These are phyloP conservation scores for Puccinia novopanici DNA, from an alignment of 1,284 basidiomycete genomes.

Conservation along the genomic window DNA sequence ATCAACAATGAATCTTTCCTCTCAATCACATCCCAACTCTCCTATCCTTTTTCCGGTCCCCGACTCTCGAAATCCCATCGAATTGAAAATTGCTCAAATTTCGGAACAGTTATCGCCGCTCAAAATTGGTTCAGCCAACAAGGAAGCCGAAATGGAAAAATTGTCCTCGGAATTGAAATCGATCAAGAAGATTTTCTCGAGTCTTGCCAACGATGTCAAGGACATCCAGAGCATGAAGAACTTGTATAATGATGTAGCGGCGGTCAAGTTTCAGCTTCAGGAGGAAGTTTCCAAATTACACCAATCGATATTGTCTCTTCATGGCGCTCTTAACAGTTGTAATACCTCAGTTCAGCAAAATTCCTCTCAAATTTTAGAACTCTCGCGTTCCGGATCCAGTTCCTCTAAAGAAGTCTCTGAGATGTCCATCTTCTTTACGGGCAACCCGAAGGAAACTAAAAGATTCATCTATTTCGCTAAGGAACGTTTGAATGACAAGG, in stretches of 20 bases:
- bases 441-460: background rate
- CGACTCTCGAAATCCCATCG: background rate
- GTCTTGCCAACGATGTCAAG: background rate
- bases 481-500: too few relatives aligned
- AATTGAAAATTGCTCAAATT: background rate
- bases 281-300: background rate
- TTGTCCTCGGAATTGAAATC: background rate
- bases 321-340: background rate
- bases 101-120: background rate
- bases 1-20: too few relatives aligned
- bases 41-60: background rate
- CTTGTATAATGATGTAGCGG: background rate
- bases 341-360: background rate
- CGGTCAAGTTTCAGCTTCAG: background rate
- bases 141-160: background rate
- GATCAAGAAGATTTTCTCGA: background rate
- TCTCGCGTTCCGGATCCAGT: background rate
- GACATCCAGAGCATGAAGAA: slow-evolving; percentile 20
- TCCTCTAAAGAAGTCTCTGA: background rate
- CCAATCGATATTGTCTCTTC: background rate
- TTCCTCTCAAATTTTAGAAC: too few relatives aligned
- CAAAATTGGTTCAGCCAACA: background rate
- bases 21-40: background rate
- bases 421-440: background rate
- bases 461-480: too few relatives aligned